Evolutionary conservation across 176 grass and related monocot genomes (phyloP), one percentile per base, ranked within the genome.

Genomic region (Cymbopogon citratus): DNA sequence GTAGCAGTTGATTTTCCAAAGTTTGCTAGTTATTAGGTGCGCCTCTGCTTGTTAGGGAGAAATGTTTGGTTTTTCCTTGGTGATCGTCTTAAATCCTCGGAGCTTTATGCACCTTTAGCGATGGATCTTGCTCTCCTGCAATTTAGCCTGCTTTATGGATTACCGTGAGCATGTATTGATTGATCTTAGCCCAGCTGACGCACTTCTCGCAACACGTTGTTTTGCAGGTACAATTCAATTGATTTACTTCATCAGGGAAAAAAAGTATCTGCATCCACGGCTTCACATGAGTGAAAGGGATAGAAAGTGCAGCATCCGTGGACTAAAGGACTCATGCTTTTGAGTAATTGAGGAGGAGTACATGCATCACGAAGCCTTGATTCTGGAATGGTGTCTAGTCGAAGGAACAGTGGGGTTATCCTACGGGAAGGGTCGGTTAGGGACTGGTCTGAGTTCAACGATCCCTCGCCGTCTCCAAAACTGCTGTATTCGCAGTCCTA

Each of bases 391-490:
- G 66, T 83, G 83, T 95, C 88, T 38, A 80, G 54, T 78, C 80
- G 95, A 88, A 94, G 95, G 90, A 89, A 54, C 79, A 81, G 63
- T 0, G 81, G 77, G 19, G 31, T 33, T 71, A 77, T 86, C 78
- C 86, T 84, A 80, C 87, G 92, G 57, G 95, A 92, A 14, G 92
- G 87, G 18, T 87, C 84, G 2, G 57, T 57, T 49, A 89, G 91
- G 67, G 84, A 83, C 35, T 94, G 89, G 79, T 85, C 93, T 18
- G 81, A 91, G 65, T 87, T 80, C 18, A 89, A 63, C 16, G 92
- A 98, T 74, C 80, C 86, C 10, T 89, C 88, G 0, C 82, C 88
- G 7, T 98, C 90, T 12, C 88, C 92, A 9, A 98, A 98, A 70
- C 82, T 93, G 54, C 77, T 89, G 24, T 85, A 92, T 86, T 95